phyloP scores from a whole-genome alignment of 441 rosid species.

The Bruguiera hainesii region DNA sequence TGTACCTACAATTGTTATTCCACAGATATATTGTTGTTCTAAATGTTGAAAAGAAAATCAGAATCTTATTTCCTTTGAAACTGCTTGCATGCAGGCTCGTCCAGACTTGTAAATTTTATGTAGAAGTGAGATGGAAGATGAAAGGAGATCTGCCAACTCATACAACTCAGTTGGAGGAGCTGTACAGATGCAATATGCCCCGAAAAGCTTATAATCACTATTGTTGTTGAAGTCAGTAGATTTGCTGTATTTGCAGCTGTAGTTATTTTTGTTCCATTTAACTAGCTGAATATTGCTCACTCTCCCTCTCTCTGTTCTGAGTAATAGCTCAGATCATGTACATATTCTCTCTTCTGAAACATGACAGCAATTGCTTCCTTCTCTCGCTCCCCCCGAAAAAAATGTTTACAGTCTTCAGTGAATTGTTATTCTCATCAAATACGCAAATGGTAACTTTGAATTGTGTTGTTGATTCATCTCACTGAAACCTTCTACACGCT shows the following conservation, averaged over 20 bases:
- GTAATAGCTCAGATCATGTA: background rate
- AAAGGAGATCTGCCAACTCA: conserved; percentile 3
- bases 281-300: background rate
- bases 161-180: conserved; percentile 23
- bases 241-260: background rate
- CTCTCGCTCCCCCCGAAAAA: background rate
- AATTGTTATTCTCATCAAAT: no score
- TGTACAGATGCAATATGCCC: conserved; percentile 23
- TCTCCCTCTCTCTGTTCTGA: background rate
- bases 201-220: background rate
- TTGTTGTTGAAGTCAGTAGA: background rate
- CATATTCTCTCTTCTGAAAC: conserved; percentile 6
- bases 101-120: conserved; percentile 28
- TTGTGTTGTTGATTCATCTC: no score
- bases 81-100: conserved; percentile 28
- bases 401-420: no score
- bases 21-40: no score
- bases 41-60: no score
- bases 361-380: background rate
- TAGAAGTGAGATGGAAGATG: conserved; percentile 16
- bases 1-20: no score
- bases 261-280: background rate
- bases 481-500: no score
- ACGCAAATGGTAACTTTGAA: no score
- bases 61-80: background rate